A percentile compares a stretch with the other conserved stretches of the same genome.
Evolutionary conservation across 805 yeast species (phyloP).

Genomic region (Cyberlindnera lachancei): DNA sequence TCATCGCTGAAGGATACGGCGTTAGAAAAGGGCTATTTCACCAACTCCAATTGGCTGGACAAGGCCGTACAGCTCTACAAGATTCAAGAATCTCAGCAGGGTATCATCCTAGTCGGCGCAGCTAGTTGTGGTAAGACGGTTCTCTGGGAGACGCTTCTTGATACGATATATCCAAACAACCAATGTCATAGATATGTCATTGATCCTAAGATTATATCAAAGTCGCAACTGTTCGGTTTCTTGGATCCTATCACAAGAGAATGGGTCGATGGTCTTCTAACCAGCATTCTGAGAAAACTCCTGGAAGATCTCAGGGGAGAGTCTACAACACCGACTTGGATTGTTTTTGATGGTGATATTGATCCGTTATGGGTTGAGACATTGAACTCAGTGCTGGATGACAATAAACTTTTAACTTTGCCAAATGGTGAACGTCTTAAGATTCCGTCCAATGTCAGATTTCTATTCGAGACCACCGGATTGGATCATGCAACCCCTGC

Average conservation of each 20-base stretch:
- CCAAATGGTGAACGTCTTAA: constrained; percentile 84
- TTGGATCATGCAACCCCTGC: constrained; percentile 76
- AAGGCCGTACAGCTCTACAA: constrained; percentile 58
- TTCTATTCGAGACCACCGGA: constrained; percentile 72
- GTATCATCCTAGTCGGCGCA: constrained; percentile 72
- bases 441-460: constrained; percentile 53
- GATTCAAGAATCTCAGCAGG: constrained; percentile 59
- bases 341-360: constrained; percentile 85
- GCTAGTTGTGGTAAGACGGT: constrained; percentile 71
- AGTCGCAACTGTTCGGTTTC: constrained; percentile 59
- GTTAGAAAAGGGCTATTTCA: constrained; percentile 20
- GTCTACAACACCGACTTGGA: constrained; percentile 50
- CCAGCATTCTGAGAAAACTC: constrained; percentile 55
- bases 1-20: constrained; percentile 24
- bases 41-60: constrained; percentile 36
- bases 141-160: constrained; percentile 40
- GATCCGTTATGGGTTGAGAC: constrained; percentile 94
- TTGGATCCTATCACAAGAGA: constrained; percentile 75
- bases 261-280: constrained; percentile 86
- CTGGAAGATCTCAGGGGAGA: constrained; percentile 54
- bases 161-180: constrained; percentile 26
- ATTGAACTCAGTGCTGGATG: constrained; percentile 85
- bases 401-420: constrained; percentile 69
- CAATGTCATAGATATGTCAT: constrained; percentile 38
- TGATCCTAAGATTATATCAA: constrained; percentile 71